phyloP scores from a whole-genome alignment of 768 basidiomycete genomes.

The Tylopilus plumbeoviolaceoides region DNA sequence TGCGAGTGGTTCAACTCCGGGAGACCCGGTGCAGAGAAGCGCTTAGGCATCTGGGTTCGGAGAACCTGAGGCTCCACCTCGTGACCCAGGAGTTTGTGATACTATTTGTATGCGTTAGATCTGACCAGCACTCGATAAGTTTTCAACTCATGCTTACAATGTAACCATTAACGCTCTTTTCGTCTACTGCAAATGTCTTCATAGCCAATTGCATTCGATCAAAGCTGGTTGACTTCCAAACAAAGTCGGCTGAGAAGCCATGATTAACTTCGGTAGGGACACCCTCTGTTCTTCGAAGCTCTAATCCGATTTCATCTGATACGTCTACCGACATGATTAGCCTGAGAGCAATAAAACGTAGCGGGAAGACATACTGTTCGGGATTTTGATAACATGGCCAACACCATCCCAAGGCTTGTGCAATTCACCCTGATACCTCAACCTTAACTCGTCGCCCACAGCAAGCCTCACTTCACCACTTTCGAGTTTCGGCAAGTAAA shows the following conservation, averaged over 20 bases:
- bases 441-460: slow-evolving; percentile 90
- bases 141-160: slow-evolving; percentile 58
- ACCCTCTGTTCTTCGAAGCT: slow-evolving; percentile 84
- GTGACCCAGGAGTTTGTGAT: slow-evolving; percentile 97
- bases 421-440: slow-evolving; percentile 85
- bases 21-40: slow-evolving; percentile 94
- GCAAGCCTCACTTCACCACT: slow-evolving; percentile 96
- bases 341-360: not conserved
- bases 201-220: slow-evolving; percentile 99
- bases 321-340: slow-evolving; percentile 59
- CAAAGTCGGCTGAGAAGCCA: slow-evolving; percentile 96
- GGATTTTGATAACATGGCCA: slow-evolving; percentile 98
- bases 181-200: slow-evolving; percentile 99
- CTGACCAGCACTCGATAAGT: not conserved
- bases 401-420: slow-evolving; percentile 97
- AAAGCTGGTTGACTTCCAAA: slow-evolving; percentile 99
- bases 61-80: slow-evolving; percentile 93
- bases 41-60: slow-evolving; percentile 91
- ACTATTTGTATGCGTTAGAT: slow-evolving; percentile 45
- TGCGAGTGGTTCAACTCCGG: slow-evolving; percentile 99
- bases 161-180: slow-evolving; percentile 98
- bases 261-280: slow-evolving; percentile 93
- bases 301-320: slow-evolving; percentile 95
- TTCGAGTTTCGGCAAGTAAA: slow-evolving; percentile 92
- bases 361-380: slow-evolving; percentile 72